Percentiles rank a stretch among this genome's conserved stretches.
Conservation (phyloP, 345 rosid genomes). For the Citrus mangshanensis region DNA sequence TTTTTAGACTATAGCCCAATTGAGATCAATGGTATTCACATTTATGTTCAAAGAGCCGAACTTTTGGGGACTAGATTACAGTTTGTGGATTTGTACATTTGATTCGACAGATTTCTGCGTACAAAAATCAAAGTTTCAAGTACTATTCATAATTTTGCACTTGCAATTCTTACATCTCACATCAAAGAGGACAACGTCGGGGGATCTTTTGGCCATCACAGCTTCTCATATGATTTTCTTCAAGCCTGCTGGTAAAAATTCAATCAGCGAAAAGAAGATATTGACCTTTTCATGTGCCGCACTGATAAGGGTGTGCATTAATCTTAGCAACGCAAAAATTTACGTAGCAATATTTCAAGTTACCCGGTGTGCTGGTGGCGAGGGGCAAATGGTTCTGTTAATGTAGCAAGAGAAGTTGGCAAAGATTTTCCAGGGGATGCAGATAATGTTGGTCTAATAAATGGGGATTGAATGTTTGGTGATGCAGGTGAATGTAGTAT, state of each 20-base stretch:
- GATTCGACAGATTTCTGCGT: too few relatives aligned
- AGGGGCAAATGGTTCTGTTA: constrained; percentile 11
- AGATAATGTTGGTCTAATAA: constrained; percentile 40
- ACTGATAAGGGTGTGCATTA: neutral
- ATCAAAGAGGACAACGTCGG: neutral
- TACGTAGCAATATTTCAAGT: neutral
- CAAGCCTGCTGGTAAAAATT: constrained; percentile 29
- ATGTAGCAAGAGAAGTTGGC: constrained; percentile 26
- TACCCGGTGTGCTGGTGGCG: constrained; percentile 40
- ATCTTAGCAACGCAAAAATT: too few relatives aligned
- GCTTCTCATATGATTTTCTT: constrained; percentile 50
- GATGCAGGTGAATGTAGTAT: constrained; percentile 53
- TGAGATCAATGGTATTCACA: too few relatives aligned
- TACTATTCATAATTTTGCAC: too few relatives aligned
- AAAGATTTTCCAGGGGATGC: constrained; percentile 43
- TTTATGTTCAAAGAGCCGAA: too few relatives aligned
- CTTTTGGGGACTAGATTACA: too few relatives aligned
- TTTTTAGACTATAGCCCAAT: too few relatives aligned
- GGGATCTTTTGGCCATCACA: constrained; percentile 18
- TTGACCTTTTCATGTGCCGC: neutral
- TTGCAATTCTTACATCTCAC: neutral
- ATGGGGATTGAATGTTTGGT: constrained; percentile 43
- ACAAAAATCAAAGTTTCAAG: too few relatives aligned
- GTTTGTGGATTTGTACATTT: too few relatives aligned
- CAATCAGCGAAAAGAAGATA: neutral